Evolutionary conservation across 352 stramenopile species (phyloP).

Genomic region (Pythium sp.): DNA sequence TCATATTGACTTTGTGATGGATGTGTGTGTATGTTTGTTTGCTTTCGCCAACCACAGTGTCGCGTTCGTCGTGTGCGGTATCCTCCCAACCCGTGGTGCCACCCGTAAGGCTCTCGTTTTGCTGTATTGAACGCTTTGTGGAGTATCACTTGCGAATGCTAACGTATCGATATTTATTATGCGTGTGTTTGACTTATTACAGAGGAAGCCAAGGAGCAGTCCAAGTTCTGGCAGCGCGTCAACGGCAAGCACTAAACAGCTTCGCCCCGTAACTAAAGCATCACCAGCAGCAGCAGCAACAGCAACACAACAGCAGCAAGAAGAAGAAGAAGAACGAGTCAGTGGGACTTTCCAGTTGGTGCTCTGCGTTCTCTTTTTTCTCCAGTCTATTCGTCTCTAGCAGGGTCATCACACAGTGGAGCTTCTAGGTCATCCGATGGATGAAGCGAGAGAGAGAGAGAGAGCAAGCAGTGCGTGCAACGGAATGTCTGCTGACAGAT

Average conservation of each 20-base stretch:
- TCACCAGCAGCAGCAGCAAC: not conserved
- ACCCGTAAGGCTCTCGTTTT: slow-evolving; percentile 36
- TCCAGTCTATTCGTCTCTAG: slow-evolving; percentile 1
- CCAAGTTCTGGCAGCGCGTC: slow-evolving; percentile 83
- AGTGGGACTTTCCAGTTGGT: not conserved
- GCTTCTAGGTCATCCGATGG: slow-evolving; percentile 1
- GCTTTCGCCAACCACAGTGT: slow-evolving; percentile 27
- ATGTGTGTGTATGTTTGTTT: not conserved
- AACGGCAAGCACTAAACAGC: slow-evolving; percentile 82
- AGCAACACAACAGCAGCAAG: not conserved
- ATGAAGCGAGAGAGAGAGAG: not conserved
- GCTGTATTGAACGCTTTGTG: not conserved
- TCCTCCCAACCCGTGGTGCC: slow-evolving; percentile 73
- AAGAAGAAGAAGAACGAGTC: slow-evolving; percentile 8
- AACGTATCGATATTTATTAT: not conserved
- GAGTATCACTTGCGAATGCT: not conserved
- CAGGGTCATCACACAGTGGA: not conserved
- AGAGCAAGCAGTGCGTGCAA: not conserved
- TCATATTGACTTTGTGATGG: not conserved
- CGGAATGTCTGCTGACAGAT: not conserved
- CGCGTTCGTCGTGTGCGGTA: slow-evolving; percentile 79
- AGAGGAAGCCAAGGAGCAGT: slow-evolving; percentile 84
- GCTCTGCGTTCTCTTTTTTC: not conserved
- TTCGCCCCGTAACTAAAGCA: slow-evolving; percentile 5
- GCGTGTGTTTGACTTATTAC: slow-evolving; percentile 11